These are phyloP conservation scores for Trametes cubensis DNA, from an alignment of 768 basidiomycete species.

Conservation along the genomic window DNA sequence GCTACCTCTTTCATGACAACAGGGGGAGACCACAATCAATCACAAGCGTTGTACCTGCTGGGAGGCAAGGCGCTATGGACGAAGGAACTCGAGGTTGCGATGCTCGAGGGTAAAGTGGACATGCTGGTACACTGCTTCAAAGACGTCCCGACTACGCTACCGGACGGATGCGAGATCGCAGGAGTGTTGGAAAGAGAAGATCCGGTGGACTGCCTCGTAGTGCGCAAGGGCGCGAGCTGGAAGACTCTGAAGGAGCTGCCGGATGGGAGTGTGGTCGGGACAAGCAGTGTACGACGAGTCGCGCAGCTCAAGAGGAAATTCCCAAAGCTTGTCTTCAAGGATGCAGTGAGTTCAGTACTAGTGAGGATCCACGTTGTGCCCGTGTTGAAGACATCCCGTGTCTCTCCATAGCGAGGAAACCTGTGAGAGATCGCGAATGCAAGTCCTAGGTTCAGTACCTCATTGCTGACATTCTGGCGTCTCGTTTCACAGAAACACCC, in stretches of 20 bases:
- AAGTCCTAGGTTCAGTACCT: too few species aligned
- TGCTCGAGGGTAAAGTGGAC: constrained; percentile 75
- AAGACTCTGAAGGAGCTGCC: constrained; percentile 82
- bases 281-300: constrained; percentile 89
- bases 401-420: constrained; percentile 69
- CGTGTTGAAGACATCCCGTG: background rate
- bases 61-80: constrained; percentile 97
- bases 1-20: constrained; percentile 67
- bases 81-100: constrained; percentile 90
- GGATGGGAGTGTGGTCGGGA: constrained; percentile 86
- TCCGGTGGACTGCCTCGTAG: constrained; percentile 85
- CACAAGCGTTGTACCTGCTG: constrained; percentile 80
- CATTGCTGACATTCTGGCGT: too few species aligned
- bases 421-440: constrained; percentile 53
- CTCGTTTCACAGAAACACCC: constrained; percentile 67
- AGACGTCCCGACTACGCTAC: constrained; percentile 89
- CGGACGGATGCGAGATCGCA: constrained; percentile 81
- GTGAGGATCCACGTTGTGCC: background rate
- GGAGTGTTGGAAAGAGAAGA: constrained; percentile 88
- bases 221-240: constrained; percentile 73
- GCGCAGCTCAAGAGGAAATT: constrained; percentile 85
- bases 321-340: constrained; percentile 77
- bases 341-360: constrained; percentile 69
- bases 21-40: constrained; percentile 87
- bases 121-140: constrained; percentile 95